A percentile compares a stretch with the other conserved stretches of the same genome.
phyloP scores from a whole-genome alignment of 768 basidiomycete genomes.

The Auricularia auricula-judae region DNA sequence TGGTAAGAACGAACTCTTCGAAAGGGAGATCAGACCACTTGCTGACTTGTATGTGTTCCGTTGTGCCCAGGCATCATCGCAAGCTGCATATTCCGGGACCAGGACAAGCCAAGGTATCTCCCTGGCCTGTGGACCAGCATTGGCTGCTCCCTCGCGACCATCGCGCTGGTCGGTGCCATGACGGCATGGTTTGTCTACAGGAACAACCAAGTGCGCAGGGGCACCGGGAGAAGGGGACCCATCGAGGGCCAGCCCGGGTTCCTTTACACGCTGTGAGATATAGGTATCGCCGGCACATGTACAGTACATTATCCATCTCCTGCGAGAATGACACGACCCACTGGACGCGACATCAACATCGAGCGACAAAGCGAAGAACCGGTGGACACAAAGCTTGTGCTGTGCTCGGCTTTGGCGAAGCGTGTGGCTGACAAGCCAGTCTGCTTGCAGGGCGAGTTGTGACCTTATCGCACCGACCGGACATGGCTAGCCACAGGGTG shows the following conservation, averaged over 20 bases:
- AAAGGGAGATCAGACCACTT: no score
- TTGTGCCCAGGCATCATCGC: constrained; percentile 11
- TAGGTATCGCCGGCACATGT: background rate
- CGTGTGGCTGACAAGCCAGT: no score
- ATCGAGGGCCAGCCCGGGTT: constrained; percentile 11
- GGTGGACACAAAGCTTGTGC: no score
- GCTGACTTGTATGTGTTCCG: no score
- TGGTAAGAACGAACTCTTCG: background rate
- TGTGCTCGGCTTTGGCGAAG: no score
- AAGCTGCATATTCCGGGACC: constrained; percentile 4
- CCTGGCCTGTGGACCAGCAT: constrained; percentile 10
- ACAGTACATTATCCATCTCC: background rate
- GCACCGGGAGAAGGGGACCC: background rate
- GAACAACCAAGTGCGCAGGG: constrained; percentile 10
- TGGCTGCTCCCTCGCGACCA: constrained; percentile 8
- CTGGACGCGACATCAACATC: no score
- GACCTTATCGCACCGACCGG: no score
- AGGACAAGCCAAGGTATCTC: constrained; percentile 10
- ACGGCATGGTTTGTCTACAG: constrained; percentile 7
- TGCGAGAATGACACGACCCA: no score
- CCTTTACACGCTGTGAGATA: constrained; percentile 12
- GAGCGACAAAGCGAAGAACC: no score
- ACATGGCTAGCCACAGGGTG: no score
- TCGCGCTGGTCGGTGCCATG: constrained; percentile 3
- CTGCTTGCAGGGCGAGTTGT: no score